These are phyloP conservation scores for Corchorus capsularis DNA, from an alignment of 345 rosid genomes.

Conservation along the genomic window DNA sequence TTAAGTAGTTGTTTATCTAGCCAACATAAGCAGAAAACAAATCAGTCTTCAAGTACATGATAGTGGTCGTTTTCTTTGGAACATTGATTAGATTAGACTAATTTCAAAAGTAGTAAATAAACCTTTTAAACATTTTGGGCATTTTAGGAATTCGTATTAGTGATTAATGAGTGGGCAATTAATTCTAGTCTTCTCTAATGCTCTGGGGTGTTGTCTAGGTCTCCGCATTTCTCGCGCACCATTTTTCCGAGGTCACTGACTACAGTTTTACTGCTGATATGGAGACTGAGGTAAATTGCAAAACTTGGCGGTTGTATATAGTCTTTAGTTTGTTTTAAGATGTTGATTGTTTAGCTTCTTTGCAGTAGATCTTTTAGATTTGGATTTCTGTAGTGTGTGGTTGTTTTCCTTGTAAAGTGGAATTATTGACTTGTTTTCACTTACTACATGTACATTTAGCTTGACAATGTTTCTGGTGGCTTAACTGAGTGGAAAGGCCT, in stretches of 20 bases:
- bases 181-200: constrained; percentile 1
- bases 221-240: constrained; percentile 88
- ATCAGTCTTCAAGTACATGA: constrained; percentile 4
- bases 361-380: neutral
- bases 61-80: neutral
- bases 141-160: neutral
- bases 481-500: constrained; percentile 98
- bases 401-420: neutral
- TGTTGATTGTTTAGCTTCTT: constrained; percentile 11
- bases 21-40: constrained; percentile 3
- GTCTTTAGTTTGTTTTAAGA: constrained; percentile 7
- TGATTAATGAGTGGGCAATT: neutral
- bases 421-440: constrained; percentile 10
- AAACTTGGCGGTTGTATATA: neutral
- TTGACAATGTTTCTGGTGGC: constrained; percentile 96
- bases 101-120: too few relatives aligned
- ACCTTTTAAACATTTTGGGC: neutral
- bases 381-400: neutral
- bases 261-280: constrained; percentile 97
- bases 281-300: constrained; percentile 83
- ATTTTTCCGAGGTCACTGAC: constrained; percentile 91
- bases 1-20: neutral
- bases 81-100: too few relatives aligned
- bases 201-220: constrained; percentile 49
- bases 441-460: constrained; percentile 47